Percentiles rank a stretch among this genome's conserved stretches.
These are phyloP conservation scores for Globisporangium canariense DNA, from an alignment of 352 stramenopile species.

Conservation along the genomic window DNA sequence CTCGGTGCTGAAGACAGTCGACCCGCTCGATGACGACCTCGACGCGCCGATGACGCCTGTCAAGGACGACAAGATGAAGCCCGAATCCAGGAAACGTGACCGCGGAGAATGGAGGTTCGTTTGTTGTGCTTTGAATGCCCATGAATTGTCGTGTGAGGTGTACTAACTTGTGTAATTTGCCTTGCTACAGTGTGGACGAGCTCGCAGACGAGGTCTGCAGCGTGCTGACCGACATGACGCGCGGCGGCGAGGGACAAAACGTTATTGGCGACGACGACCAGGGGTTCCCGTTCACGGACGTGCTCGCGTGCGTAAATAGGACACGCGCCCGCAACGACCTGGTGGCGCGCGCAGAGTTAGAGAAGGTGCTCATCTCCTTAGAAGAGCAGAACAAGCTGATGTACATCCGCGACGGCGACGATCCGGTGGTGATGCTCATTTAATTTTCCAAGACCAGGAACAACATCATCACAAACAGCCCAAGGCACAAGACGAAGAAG, in stretches of 20 bases:
- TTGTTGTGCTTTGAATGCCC: neutral
- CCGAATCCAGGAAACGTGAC: conserved; percentile 59
- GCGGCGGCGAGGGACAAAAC: conserved; percentile 14
- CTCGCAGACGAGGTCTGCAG: conserved; percentile 63
- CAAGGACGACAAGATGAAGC: conserved; percentile 22
- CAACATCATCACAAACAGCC: neutral
- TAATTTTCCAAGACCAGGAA: conserved; percentile 26
- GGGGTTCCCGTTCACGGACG: conserved; percentile 48
- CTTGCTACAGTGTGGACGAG: conserved; percentile 41
- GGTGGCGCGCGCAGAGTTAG: conserved; percentile 53
- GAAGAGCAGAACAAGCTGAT: conserved; percentile 90
- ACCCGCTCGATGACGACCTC: conserved; percentile 20
- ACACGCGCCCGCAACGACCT: conserved; percentile 25
- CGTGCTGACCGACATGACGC: conserved; percentile 58
- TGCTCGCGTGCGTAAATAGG: conserved; percentile 57
- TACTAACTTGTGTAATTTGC: conserved; percentile 6
- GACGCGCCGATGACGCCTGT: conserved; percentile 17
- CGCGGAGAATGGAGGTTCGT: conserved; percentile 61
- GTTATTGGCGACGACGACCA: conserved; percentile 58
- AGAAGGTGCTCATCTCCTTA: conserved; percentile 66
- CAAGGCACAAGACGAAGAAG: neutral
- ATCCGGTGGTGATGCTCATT: conserved; percentile 85
- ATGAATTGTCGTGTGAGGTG: neutral
- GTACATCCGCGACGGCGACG: conserved; percentile 81
- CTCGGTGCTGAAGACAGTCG: conserved; percentile 7